phyloP scores from a whole-genome alignment of 2,329 filamentous ascomycete species.

The Neofusicoccum kwambonambiense region DNA sequence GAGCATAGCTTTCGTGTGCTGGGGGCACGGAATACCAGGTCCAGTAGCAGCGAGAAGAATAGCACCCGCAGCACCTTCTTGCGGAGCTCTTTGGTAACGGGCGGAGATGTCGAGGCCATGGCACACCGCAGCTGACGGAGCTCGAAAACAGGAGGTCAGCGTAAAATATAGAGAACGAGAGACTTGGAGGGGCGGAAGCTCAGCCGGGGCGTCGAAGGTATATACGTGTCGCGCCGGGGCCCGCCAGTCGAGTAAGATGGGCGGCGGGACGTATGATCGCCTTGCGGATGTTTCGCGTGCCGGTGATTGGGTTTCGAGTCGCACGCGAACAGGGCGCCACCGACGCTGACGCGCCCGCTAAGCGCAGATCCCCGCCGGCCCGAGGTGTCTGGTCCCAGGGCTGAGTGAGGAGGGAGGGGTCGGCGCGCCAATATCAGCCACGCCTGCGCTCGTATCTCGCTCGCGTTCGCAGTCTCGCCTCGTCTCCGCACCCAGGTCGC shows the following conservation, averaged over 20 bases:
- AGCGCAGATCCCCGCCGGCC: constrained; percentile 10
- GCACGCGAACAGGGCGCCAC: background rate
- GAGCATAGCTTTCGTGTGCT: background rate
- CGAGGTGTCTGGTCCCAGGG: constrained; percentile 10
- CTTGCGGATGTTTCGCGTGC: constrained; percentile 2
- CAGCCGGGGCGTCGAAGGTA: background rate
- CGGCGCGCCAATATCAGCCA: background rate
- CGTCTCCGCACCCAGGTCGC: background rate
- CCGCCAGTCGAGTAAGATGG: background rate
- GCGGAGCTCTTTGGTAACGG: constrained; percentile 52
- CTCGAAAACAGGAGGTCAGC: background rate
- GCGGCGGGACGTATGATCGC: background rate
- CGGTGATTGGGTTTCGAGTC: constrained; percentile 4
- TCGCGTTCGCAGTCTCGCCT: background rate
- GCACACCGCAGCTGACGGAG: background rate
- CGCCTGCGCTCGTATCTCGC: background rate
- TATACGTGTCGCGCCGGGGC: constrained; percentile 1
- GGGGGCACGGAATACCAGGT: constrained; percentile 63
- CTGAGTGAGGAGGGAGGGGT: constrained; percentile 3
- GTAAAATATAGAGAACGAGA: background rate
- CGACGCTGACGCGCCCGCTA: background rate
- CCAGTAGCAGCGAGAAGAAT: constrained; percentile 83
- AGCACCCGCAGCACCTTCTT: constrained; percentile 85
- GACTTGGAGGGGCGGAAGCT: background rate
- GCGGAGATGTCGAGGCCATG: constrained; percentile 21